Base-by-base conservation (phyloP, 257 asterid genomes). In the Jasminum sambac region DNA sequence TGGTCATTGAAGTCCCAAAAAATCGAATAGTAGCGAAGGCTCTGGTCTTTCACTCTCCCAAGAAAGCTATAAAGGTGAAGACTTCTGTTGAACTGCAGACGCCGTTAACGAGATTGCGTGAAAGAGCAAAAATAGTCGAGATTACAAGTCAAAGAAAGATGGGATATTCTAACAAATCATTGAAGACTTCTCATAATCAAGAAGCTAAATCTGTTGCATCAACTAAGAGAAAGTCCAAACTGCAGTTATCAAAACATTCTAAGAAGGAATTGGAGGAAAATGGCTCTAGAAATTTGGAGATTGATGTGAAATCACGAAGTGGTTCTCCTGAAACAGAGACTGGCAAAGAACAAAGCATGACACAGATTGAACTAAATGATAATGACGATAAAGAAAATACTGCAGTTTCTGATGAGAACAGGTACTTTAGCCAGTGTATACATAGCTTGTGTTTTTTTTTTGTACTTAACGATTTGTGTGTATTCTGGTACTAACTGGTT, bases 331-430 rank as follows among this genome's bases (percentile, higher is more conserved):
- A 70, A 34, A 57, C 10, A 62, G 43, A 24, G 59, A 72, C 67
- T 63, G 77, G 40, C 43, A 73, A 44, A 55, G 77, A 24, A 69
- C 42, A 79, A 63, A 64, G 70, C 23, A 69, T 74, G 63, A 79
- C 25, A 59, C 72, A 40, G 64, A 43, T n/a, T 13, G 84, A 81
- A 60, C 42, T 21, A 26, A 39, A 64, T 8, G 86, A 84, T 57
- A 69, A 69, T 39, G 96, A 91, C 57, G 87, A 89, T 73, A 91
- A 95, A 79, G 98, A 95, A 84, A 91, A 95, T 74, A 84, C 78
- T 64, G 65, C 93, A 55, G 84, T 79, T 70, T 67, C 83, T 19
- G 89, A 85, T 78, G 86, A 72, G 76, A 94, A 91, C 83, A 89
- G 96, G 99, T 59, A 66, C 38, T 13, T 50, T 14, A 55, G 57